Percentiles rank a stretch among this genome's conserved stretches.
phyloP scores from a whole-genome alignment of 768 basidiomycete species.

The Lactarius akahatsu region DNA sequence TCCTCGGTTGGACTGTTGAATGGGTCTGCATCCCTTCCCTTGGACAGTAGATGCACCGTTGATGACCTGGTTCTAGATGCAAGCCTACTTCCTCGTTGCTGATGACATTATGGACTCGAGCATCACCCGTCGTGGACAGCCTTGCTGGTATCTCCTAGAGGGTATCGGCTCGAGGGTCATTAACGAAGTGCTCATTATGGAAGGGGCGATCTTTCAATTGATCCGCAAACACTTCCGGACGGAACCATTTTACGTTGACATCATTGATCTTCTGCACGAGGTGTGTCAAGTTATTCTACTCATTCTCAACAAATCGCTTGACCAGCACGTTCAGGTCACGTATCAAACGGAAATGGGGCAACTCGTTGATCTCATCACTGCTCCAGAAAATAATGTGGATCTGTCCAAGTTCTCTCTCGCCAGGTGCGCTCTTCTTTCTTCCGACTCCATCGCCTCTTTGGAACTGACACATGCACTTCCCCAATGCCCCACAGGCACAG shows the following conservation, averaged over 20 bases:
- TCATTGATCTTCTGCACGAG: conserved; percentile 91
- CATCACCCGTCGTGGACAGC: conserved; percentile 90
- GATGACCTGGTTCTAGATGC: conserved; percentile 55
- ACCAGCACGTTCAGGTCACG: conserved; percentile 42
- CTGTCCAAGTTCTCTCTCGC: conserved; percentile 83
- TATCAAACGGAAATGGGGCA: conserved; percentile 97
- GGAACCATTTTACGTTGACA: conserved; percentile 80
- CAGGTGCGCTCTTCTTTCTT: conserved; percentile 48
- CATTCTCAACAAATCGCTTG: neutral
- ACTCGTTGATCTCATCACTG: conserved; percentile 92
- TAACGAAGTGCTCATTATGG: conserved; percentile 97
- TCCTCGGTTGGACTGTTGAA: conserved; percentile 96
- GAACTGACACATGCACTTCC: neutral
- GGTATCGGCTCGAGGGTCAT: conserved; percentile 82
- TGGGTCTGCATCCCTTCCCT: conserved; percentile 52
- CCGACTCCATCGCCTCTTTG: neutral
- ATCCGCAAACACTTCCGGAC: conserved; percentile 82
- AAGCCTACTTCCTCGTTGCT: conserved; percentile 95
- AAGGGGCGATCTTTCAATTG: conserved; percentile 87
- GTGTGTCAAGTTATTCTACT: conserved; percentile 37
- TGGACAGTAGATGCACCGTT: neutral
- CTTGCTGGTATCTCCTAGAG: conserved; percentile 85
- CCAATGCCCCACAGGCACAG: conserved; percentile 56
- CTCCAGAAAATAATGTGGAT: conserved; percentile 90
- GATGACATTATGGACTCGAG: conserved; percentile 99